Base-by-base conservation (phyloP, 2,329 filamentous ascomycete species). In the Fusarium sp. region DNA sequence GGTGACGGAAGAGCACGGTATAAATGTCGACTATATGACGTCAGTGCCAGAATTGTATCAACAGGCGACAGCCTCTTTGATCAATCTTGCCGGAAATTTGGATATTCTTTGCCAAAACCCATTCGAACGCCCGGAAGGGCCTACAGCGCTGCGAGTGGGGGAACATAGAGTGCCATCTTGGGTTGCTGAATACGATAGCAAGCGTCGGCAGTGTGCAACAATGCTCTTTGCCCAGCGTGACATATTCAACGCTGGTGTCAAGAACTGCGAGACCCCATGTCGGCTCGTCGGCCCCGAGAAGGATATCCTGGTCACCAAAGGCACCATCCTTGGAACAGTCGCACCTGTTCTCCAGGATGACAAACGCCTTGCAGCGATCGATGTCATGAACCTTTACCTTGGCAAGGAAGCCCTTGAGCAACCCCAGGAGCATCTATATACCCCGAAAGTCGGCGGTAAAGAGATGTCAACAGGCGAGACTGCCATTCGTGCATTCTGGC, bases 91-190 rank as follows among this genome's bases (percentile, higher is more conserved):
- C 0, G 35, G 39, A 0, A 49, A 74, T n/a, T 48, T 74, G 1
- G 71, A 74, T 8, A 63, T 68, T 1, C 24, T 74, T 13, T 73
- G 71, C n/a, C 71, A 73, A 13, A 73, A 39, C 1, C 70, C 66
- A 5, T 73, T 71, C 10, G 70, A 74, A 7, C 39, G 36, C 2
- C 13, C 6, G 2, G 7, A 10, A 6, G 41, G 65, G 1, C 59
- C 41, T 2, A 45, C 8, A 4, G 11, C 28, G 0, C 35, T 70
- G 4, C 20, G 20, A 17, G 4, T 28, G 4, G 14, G 8, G 1
- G 8, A 24, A 18, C 9, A 2, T 11, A 14, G 7, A 22, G 7
- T 52, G 4, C 57, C 58, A 11, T 74, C 71, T n/a, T 74, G 71
- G 71, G 44, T 49, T 1, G 41, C 58, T 3, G 57, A 68, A n/a